Base-by-base conservation (phyloP, 116 monocot genomes). In the Dioscorea cayenensis region DNA sequence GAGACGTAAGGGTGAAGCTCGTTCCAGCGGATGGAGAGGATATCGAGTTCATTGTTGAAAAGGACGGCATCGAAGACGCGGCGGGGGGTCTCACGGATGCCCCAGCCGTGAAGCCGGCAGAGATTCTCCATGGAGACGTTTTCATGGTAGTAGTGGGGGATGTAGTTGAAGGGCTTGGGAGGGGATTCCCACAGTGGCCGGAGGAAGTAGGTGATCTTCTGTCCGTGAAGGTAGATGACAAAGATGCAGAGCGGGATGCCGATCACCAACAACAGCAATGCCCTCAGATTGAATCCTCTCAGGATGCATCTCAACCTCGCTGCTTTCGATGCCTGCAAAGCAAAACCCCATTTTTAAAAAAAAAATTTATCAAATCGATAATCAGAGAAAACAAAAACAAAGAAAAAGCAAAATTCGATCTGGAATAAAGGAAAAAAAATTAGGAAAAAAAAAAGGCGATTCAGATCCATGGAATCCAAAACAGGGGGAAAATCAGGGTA, bases 131-230 rank as follows among this genome's bases (percentile, higher is more conserved):
- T 74, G 19, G 79, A 74, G 7, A 70, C 64, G 23, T 79, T 79
- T 65, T 73, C 74, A 21, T 68, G 63, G 74, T 79, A 74, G 58
- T 73, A 79, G 52, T 79, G 79, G 22, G 79, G 74, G 27, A 79
- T 64, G 28, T 69, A 51, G 11, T 69, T 51, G 64, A 79, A 79
- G 23, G 79, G 79, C 58, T 64, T 63, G 10, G 79, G 79, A 4
- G 79, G 79, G 6, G 52, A 38, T 17, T 80, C 80, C 80, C 80
- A 80, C 11, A 80, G 27, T 10, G 80, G 80, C 38, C 80, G 70
- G 43, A 80, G 71, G 63, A 80, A 80, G 71, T 75, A 80, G 5
- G 75, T 71, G 23, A 80, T 71, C 66, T 75, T 80, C 60, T 75
- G 74, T 8, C 75, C 75, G 49, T 80, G 80, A 6, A 71, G 12